Conservation (phyloP, 1,139 yeast species). For the Pichia inconspicua region DNA sequence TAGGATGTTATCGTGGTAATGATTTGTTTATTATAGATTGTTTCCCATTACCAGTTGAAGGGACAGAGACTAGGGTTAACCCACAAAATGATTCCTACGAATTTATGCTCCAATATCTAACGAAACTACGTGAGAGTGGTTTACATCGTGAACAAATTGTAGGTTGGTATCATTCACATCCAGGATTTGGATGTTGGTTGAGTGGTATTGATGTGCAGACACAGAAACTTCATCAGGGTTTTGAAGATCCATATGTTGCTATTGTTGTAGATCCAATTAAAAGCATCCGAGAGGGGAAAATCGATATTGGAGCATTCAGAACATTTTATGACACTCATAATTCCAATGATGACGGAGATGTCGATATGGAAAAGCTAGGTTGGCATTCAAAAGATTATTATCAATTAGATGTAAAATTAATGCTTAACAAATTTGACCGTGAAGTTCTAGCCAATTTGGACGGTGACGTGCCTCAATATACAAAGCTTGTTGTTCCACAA, state of each 20-base stretch:
- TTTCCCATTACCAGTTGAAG: conserved; percentile 86
- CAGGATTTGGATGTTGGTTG: conserved; percentile 49
- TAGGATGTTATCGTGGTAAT: conserved; percentile 59
- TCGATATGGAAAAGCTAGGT: conserved; percentile 46
- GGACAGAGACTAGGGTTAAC: conserved; percentile 92
- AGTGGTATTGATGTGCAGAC: conserved; percentile 88
- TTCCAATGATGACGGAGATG: conserved; percentile 19
- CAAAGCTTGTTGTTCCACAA: neutral
- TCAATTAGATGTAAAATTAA: conserved; percentile 57
- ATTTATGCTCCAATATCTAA: conserved; percentile 81
- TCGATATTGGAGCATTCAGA: conserved; percentile 89
- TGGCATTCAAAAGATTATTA: conserved; percentile 67
- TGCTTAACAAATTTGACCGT: conserved; percentile 37
- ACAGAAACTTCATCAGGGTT: conserved; percentile 74
- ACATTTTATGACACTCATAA: conserved; percentile 36
- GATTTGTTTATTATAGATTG: conserved; percentile 72
- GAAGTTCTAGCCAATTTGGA: conserved; percentile 12
- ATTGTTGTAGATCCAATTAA: conserved; percentile 80
- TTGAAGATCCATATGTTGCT: conserved; percentile 88
- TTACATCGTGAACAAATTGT: conserved; percentile 62
- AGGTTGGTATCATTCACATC: conserved; percentile 64
- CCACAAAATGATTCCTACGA: conserved; percentile 93
- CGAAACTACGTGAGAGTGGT: conserved; percentile 40
- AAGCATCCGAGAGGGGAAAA: conserved; percentile 54
- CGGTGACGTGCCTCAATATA: neutral